Evolutionary conservation across 2,329 filamentous ascomycete genomes (phyloP), one percentile per base, ranked within the genome.

Genomic region (Talaromyces sp.): DNA sequence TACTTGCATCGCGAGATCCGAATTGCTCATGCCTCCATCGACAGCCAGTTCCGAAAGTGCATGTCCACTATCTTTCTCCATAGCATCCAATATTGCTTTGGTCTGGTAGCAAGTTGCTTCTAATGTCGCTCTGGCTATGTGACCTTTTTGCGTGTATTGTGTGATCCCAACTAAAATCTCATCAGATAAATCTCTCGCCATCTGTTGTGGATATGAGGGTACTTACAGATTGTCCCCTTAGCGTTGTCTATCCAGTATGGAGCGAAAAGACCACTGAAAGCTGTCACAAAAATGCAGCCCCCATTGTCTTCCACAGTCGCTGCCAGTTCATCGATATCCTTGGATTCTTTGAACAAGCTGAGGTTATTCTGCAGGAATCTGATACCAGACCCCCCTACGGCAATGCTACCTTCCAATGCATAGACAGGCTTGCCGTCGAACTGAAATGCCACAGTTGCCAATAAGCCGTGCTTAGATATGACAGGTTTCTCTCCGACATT

Each of bases 191-290:
- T 10, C 8, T 22, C 48, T 8, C 13, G 4, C 9, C 19, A n/a
- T 65, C 60, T 3, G 33, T 37, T 46, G 22, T 28, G n/a, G 11
- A 39, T 35, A 21, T 35, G 19, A 17, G 13, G 21, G 10, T 21
- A 55, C 59, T 75, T 77, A 85, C 83, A 92, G 53, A 94, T 84
- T 4, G 91, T 96, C 56, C 91, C 91, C 70, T 91, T 88, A n/a
- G 90, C 90, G 73, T 95, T 89, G 70, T 95, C 90, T 62, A 96
- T 92, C 91, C 91, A 96, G 73, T 96, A 96, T 0, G 91, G 91
- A 0, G 91, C 91, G 70, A 96, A 96, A 2, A 96, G 81, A 46
- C 91, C 91, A 70, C 88, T 91, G 71, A 96, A 96, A 1, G 91
- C 91, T 6, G 91, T 96, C 56, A 96, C 91, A 67, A 96, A 86